Conservation (phyloP, 2,329 filamentous ascomycete species). For the Rhynchosporium graminicola region DNA sequence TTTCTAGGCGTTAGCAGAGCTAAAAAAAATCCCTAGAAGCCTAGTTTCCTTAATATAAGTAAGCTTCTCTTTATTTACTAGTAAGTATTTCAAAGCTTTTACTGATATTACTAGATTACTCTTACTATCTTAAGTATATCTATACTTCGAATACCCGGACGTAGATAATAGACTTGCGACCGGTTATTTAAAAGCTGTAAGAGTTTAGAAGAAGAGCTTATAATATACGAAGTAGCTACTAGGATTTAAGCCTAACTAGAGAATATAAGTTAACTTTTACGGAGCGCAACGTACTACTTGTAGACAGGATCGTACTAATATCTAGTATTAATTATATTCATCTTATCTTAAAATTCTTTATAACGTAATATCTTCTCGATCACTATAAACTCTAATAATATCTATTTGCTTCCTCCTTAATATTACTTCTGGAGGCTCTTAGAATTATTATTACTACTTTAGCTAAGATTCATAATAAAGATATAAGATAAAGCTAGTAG, state of each 20-base stretch:
- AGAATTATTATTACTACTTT: background rate
- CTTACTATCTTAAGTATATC: background rate
- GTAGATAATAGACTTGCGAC: background rate
- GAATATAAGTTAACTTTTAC: background rate
- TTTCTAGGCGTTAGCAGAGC: background rate
- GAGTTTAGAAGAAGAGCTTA: background rate
- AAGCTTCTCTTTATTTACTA: background rate
- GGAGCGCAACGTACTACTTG: background rate
- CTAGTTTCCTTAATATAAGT: background rate
- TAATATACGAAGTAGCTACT: background rate
- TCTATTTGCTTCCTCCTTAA: background rate
- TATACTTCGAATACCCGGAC: background rate
- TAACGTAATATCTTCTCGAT: background rate
- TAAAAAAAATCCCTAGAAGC: background rate
- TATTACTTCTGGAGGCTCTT: background rate
- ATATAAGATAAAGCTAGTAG: background rate
- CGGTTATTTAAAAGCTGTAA: background rate
- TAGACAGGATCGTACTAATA: background rate
- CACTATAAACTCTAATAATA: background rate
- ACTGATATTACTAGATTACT: background rate
- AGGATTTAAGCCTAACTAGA: background rate
- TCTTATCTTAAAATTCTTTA: background rate
- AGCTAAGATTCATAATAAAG: background rate
- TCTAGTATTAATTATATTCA: background rate
- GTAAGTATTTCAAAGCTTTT: background rate